These are phyloP conservation scores for Ophiostoma angusticollis DNA, from an alignment of 2,329 filamentous ascomycete species.

Conservation along the genomic window DNA sequence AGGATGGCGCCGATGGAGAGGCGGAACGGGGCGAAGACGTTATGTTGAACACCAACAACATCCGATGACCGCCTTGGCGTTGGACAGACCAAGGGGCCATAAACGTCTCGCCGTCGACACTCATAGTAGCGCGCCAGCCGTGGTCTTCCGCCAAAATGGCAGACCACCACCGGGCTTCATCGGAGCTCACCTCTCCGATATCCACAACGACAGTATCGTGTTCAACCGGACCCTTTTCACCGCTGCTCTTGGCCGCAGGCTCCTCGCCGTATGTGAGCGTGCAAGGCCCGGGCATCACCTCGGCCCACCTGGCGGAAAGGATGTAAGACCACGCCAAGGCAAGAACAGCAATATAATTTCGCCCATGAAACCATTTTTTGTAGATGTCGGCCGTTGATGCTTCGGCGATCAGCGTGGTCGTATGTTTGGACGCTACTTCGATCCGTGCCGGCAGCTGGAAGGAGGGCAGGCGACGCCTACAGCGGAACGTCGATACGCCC, in stretches of 20 bases:
- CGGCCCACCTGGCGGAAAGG: constrained; percentile 7
- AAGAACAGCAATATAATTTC: constrained; percentile 5
- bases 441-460: constrained; percentile 6
- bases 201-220: constrained; percentile 4
- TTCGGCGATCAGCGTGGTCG: constrained; percentile 1
- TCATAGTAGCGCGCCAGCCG: constrained; percentile 12
- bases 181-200: constrained; percentile 5
- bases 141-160: constrained; percentile 7
- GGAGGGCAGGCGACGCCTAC: background rate
- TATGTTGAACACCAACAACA: background rate
- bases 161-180: constrained; percentile 11
- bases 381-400: background rate
- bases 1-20: constrained; percentile 8
- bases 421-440: constrained; percentile 5
- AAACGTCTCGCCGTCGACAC: constrained; percentile 7
- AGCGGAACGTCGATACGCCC: background rate
- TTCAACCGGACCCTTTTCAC: background rate
- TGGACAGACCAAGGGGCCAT: constrained; percentile 13
- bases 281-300: constrained; percentile 6
- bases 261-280: constrained; percentile 2
- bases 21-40: background rate
- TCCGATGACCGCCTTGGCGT: constrained; percentile 3
- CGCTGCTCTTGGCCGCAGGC: background rate
- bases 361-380: constrained; percentile 3
- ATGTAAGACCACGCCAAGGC: constrained; percentile 10